Base-by-base conservation (phyloP, 345 rosid species). In the Rhizophora apiculata region DNA sequence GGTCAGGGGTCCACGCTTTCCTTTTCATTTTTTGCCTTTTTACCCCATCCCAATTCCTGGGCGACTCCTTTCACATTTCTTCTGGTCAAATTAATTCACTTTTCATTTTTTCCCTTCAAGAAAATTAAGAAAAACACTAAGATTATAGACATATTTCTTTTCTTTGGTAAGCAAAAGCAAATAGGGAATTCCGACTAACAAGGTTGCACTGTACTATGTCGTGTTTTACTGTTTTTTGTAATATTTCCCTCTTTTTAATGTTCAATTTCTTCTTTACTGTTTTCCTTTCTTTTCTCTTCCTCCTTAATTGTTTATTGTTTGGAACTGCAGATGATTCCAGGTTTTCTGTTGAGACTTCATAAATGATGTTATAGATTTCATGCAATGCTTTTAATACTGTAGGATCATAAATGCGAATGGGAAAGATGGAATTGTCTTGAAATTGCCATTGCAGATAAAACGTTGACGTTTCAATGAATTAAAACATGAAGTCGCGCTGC, bases 1-100 rank as follows among this genome's bases (percentile, higher is more conserved):
- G 31, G 65, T 63, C 76, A 64, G 81, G 80, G 85, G 86, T 82
- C 85, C 82, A 74, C 83, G 76, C 79, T 64, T 39, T 60, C 4
- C 67, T 68, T 78, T 72, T 78, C 49, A 13, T 13, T 34, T 34
- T 63, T 56, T 75, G 49, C 54, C 49, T 69, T 75, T 74, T 51
- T 16, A 56, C 62, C 79, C 52, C 63, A 13, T 56, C 77, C 75
- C 80, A 78, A 65, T 72, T 80, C 76, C 76, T 70, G 46, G 63
- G 27, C 18, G 37, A 49, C 76, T 60, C 22, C 59, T 48, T 51
- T 30, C 30, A 24, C 60, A 56, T 37, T 59, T 43, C 53, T 19
- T 46, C 36, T 18, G 82, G 86, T 80, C 84, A 80, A 80, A 57
- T 58, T 30, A 5, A 32, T 32, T 43, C 4, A 8, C 10, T 52